Evolutionary conservation across 1,284 basidiomycete genomes (phyloP).

Genomic region (Malassezia sp.): DNA sequence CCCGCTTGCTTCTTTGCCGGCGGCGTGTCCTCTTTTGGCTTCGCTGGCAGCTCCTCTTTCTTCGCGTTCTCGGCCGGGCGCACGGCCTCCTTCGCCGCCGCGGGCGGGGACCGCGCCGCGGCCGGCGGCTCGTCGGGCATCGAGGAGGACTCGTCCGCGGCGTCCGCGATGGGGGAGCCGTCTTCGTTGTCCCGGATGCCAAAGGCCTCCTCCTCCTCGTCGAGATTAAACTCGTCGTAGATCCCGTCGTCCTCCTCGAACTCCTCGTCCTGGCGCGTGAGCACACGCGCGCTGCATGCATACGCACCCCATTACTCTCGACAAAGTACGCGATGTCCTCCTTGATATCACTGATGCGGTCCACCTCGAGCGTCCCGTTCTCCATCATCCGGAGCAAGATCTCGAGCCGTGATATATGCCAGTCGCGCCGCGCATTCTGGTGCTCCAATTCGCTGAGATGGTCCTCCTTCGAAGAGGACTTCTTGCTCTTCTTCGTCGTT

Average conservation of each 20-base stretch:
- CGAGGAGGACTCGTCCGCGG: background rate
- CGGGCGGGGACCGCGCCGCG: background rate
- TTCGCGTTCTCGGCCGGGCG: slow-evolving; percentile 4
- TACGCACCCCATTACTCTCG: slow-evolving; percentile 82
- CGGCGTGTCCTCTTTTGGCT: slow-evolving; percentile 20
- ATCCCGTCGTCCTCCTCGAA: slow-evolving; percentile 96
- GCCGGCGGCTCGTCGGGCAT: slow-evolving; percentile 1
- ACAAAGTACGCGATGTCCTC: slow-evolving; percentile 96
- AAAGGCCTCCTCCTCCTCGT: slow-evolving; percentile 65
- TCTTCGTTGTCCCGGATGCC: slow-evolving; percentile 57
- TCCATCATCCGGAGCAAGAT: slow-evolving; percentile 84
- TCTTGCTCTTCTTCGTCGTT: slow-evolving; percentile 60
- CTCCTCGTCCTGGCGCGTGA: no score
- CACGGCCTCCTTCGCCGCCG: slow-evolving; percentile 3
- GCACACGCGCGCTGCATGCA: no score
- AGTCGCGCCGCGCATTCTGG: slow-evolving; percentile 84
- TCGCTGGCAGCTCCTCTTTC: slow-evolving; percentile 21
- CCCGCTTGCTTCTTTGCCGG: slow-evolving; percentile 20
- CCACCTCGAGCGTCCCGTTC: slow-evolving; percentile 76
- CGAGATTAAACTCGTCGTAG: slow-evolving; percentile 93
- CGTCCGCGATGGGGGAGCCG: no score
- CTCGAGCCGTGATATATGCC: slow-evolving; percentile 88
- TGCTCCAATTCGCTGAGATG: slow-evolving; percentile 72
- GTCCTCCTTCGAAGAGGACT: slow-evolving; percentile 57
- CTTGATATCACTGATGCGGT: slow-evolving; percentile 70